These are phyloP conservation scores for Agaricales sp. DNA, from an alignment of 1,284 basidiomycete genomes.

Conservation along the genomic window DNA sequence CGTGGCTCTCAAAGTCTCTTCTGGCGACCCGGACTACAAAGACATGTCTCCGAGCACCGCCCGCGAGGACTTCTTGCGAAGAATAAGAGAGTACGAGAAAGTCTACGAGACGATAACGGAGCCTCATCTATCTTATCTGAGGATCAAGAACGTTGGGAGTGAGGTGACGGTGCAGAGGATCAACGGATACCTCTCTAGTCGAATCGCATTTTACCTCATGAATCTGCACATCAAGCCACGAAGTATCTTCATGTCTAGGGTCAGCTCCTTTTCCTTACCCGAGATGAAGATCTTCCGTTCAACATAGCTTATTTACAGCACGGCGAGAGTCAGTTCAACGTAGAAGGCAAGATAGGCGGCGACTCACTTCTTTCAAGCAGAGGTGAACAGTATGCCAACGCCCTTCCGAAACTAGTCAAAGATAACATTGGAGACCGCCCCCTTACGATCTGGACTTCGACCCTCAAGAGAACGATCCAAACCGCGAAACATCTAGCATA, in stretches of 20 bases:
- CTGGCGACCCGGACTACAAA: constrained; percentile 96
- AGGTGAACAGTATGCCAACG: constrained; percentile 79
- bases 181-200: constrained; percentile 89
- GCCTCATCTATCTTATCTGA: constrained; percentile 76
- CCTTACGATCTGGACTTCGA: constrained; percentile 96
- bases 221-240: constrained; percentile 95
- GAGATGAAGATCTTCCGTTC: constrained; percentile 6
- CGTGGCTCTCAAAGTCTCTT: constrained; percentile 90
- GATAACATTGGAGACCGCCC: constrained; percentile 88
- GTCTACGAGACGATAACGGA: constrained; percentile 96
- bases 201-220: constrained; percentile 98
- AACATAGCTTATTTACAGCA: constrained; percentile 68
- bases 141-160: constrained; percentile 83
- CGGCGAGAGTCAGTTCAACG: constrained; percentile 96
- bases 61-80: constrained; percentile 81
- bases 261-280: constrained; percentile 26
- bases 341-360: constrained; percentile 95
- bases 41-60: constrained; percentile 82
- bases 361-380: constrained; percentile 82
- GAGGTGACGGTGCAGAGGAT: constrained; percentile 81
- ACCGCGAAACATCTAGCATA: constrained; percentile 81
- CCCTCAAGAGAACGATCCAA: constrained; percentile 86
- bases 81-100: constrained; percentile 89
- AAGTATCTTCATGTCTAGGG: constrained; percentile 93
- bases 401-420: constrained; percentile 81